Conservation (phyloP, 2,329 filamentous ascomycete genomes). For the Intubia oerlemansii region DNA sequence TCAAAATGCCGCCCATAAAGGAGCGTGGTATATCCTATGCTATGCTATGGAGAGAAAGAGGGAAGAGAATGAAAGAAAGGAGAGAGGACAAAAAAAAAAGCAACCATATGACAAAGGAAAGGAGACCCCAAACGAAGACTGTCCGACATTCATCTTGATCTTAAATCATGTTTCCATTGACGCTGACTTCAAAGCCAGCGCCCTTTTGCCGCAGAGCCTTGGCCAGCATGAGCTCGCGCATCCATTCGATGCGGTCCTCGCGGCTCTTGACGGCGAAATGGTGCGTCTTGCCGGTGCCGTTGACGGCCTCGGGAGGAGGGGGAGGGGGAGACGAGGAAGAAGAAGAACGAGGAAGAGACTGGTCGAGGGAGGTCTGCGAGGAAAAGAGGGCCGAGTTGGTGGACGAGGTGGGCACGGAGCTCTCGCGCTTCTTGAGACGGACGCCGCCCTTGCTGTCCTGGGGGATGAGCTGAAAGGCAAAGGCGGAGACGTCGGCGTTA, state of each 20-base stretch:
- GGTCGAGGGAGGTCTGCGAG: slow-evolving; percentile 1
- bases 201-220: slow-evolving; percentile 72
- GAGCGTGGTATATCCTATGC: no score
- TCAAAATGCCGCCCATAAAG: no score
- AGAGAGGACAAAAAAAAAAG: slow-evolving; percentile 8
- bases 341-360: slow-evolving; percentile 5
- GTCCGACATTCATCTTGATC: background rate
- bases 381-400: slow-evolving; percentile 4
- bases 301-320: slow-evolving; percentile 23
- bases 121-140: background rate
- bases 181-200: slow-evolving; percentile 61
- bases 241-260: slow-evolving; percentile 93
- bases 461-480: slow-evolving; percentile 71
- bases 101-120: background rate
- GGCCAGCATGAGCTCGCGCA: slow-evolving; percentile 79
- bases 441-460: slow-evolving; percentile 33
- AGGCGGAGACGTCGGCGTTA: slow-evolving; percentile 40
- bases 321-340: no score
- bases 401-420: slow-evolving; percentile 12
- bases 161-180: slow-evolving; percentile 59
- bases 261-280: slow-evolving; percentile 79
- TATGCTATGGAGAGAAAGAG: no score
- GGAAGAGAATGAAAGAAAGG: slow-evolving; percentile 8
- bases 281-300: slow-evolving; percentile 61
- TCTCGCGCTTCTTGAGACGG: slow-evolving; percentile 29